Base-by-base conservation (phyloP, 2,329 filamentous ascomycete genomes). In the Colletotrichum lupini region DNA sequence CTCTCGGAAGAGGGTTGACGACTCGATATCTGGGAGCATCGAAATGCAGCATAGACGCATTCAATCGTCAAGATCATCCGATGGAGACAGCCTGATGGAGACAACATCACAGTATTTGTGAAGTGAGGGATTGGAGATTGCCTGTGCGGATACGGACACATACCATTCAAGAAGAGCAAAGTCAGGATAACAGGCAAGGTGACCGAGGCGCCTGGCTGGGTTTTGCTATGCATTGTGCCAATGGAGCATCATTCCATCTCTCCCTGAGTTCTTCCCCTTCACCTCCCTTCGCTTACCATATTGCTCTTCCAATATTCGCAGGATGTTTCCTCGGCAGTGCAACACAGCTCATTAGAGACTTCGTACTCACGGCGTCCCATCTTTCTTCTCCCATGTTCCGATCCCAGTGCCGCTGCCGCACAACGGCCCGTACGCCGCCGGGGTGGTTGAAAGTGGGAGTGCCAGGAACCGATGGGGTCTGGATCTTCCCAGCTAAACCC, bases 331-430 rank as follows among this genome's bases (percentile, higher is more conserved):
- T 52, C 60, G 53, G 67, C 70, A 73, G 70, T 60, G 70, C 46
- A 24, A 26, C 55, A 26, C 37, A 57, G 59, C 65, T 60, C 70
- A 70, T 73, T 70, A 56, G 30, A 35, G 24, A 46, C n/a, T 57
- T 70, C 70, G 70, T 73, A 73, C 67, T 73, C 46, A 28, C 55
- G 28, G 42, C 67, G 42, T 61, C 22, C 56, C 59, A 49, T 7
- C 12, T 24, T 24, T 53, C 5, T 16, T 28, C 16, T 32, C 46
- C 59, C 60, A 49, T 52, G 59, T 37, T 73, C 70, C 70, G 70
- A 70, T 73, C 70, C 56, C 63, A 56, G 46, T 65, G 46, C 59
- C 59, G 67, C 70, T 42, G 70, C 70, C 67, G 56, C 55, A 65
- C 32, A 52, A 60, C 70, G 70, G 70, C 60, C 70, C 70, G 67